Percentiles rank a stretch among this genome's conserved stretches.
Conservation (phyloP, 345 rosid genomes). For the Sapria himalayana region DNA sequence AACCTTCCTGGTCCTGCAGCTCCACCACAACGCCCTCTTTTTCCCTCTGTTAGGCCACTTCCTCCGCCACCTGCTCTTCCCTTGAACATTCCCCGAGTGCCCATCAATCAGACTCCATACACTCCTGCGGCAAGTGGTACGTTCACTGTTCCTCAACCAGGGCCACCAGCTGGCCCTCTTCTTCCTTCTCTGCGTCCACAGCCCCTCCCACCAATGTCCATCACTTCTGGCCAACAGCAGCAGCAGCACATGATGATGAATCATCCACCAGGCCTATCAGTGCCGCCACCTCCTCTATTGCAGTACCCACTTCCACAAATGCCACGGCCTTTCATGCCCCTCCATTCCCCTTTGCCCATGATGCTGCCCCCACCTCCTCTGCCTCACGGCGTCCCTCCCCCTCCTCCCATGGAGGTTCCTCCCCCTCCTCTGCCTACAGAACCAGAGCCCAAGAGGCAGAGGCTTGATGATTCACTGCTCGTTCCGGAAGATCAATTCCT, state of each 20-base stretch:
- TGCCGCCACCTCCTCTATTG: constrained; percentile 74
- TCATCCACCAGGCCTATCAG: constrained; percentile 19
- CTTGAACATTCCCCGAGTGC: constrained; percentile 56
- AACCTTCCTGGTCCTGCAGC: constrained; percentile 76
- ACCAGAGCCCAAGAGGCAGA: constrained; percentile 82
- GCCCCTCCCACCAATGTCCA: constrained; percentile 35
- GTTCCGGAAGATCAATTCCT: constrained; percentile 63
- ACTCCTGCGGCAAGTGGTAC: constrained; percentile 24
- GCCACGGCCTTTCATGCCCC: constrained; percentile 27
- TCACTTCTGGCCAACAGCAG: constrained; percentile 36
- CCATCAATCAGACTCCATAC: constrained; percentile 30
- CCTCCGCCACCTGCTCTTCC: constrained; percentile 79
- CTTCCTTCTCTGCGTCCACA: constrained; percentile 34
- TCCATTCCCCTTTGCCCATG: constrained; percentile 23
- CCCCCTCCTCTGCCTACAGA: constrained; percentile 96
- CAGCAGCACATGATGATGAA: constrained; percentile 41
- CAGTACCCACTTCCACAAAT: constrained; percentile 35
- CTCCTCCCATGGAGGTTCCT: constrained; percentile 49
- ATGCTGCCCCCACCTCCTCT: constrained; percentile 34
- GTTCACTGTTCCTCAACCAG: constrained; percentile 24
- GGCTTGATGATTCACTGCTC: constrained; percentile 61
- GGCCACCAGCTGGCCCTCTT: constrained; percentile 51
- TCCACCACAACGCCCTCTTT: constrained; percentile 56
- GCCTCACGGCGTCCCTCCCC: constrained; percentile 52
- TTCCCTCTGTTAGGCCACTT: constrained; percentile 44